Conservation (phyloP, 2,329 filamentous ascomycete genomes). For the Fusarium papillatum region DNA sequence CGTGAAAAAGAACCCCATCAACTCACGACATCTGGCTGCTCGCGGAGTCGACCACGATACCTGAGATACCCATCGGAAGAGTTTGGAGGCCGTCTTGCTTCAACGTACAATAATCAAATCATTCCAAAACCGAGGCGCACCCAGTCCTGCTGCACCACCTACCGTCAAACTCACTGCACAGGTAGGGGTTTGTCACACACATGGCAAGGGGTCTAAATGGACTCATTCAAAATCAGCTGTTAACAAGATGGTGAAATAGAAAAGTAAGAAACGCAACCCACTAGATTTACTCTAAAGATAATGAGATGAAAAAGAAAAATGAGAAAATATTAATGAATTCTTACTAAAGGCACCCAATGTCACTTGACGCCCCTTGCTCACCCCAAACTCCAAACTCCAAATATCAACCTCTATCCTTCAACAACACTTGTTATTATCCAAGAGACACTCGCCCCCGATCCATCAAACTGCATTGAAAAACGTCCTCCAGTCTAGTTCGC, state of each 20-base stretch:
- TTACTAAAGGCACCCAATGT: neutral
- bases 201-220: neutral
- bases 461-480: neutral
- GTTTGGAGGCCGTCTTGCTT: neutral
- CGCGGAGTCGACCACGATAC: neutral
- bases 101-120: too few species aligned
- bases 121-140: neutral
- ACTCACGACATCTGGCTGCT: neutral
- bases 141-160: neutral
- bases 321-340: neutral
- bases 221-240: neutral
- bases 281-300: neutral
- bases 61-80: neutral
- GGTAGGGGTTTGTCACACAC: neutral
- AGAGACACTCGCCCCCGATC: neutral
- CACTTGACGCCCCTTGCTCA: neutral
- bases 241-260: neutral
- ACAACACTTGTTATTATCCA: neutral
- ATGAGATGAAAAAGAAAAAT: neutral
- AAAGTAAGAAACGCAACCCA: neutral
- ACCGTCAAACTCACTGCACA: neutral
- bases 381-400: neutral
- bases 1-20: neutral
- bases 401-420: neutral
- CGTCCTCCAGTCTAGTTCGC: too few species aligned